Conservation (phyloP, 805 yeast species). For the Metschnikowia kofuensis region DNA sequence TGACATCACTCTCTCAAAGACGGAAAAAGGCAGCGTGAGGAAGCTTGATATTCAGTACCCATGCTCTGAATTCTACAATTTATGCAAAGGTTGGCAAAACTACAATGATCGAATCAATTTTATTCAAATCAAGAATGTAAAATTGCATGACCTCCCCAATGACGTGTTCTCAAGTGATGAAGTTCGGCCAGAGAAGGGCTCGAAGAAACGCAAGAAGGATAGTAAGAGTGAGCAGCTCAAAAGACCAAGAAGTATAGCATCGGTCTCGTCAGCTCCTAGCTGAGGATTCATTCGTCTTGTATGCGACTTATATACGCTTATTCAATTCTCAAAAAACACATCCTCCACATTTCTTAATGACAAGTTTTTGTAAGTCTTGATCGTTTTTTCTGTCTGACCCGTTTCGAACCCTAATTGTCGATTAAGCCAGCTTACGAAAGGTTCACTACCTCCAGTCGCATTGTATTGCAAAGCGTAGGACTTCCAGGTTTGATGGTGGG, state of each 20-base stretch:
- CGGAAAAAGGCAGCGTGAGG: constrained; percentile 47
- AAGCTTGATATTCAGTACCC: constrained; percentile 84
- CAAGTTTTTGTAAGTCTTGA: neutral
- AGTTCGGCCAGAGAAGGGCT: constrained; percentile 57
- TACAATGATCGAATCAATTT: constrained; percentile 61
- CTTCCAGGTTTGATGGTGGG: constrained; percentile 4
- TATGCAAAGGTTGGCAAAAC: constrained; percentile 71
- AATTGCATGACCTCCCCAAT: constrained; percentile 76
- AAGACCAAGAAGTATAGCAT: constrained; percentile 3
- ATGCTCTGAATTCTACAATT: constrained; percentile 80
- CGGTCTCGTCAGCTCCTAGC: neutral
- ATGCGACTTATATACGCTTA: neutral
- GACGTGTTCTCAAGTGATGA: constrained; percentile 82
- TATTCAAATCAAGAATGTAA: constrained; percentile 58
- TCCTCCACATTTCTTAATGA: constrained; percentile 7
- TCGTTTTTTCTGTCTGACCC: no score
- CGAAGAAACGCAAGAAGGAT: constrained; percentile 27
- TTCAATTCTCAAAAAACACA: constrained; percentile 1
- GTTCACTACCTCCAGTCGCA: constrained; percentile 9
- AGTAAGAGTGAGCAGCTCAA: constrained; percentile 6
- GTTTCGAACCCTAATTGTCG: neutral
- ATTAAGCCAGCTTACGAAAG: constrained; percentile 8
- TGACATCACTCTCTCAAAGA: constrained; percentile 40
- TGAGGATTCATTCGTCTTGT: neutral
- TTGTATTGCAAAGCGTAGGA: constrained; percentile 9